Evolutionary conservation across 345 rosid species (phyloP).

Genomic region (Hypericum androsaemum): DNA sequence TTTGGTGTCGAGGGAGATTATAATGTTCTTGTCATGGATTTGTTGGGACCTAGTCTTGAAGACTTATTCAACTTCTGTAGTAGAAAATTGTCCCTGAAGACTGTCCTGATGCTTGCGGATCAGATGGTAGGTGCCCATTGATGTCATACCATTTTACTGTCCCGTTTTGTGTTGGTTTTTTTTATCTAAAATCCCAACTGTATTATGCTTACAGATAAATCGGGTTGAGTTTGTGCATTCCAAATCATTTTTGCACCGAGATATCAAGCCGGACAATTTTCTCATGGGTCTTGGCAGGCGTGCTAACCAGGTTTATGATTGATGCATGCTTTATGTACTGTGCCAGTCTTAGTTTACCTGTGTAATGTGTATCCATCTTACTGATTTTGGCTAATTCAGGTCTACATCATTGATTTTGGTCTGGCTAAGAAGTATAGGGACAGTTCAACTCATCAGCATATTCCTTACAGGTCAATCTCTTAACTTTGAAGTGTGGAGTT

Average conservation of each 20-base stretch:
- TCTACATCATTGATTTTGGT: slow-evolving; percentile 79
- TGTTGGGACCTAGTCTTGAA: slow-evolving; percentile 90
- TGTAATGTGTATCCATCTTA: slow-evolving; percentile 1
- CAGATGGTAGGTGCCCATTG: slow-evolving; percentile 50
- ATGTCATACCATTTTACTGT: background rate
- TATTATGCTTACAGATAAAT: slow-evolving; percentile 40
- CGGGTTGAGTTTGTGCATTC: slow-evolving; percentile 81
- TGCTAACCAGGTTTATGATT: slow-evolving; percentile 56
- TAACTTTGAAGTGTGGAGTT: too few species aligned
- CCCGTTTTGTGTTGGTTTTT: background rate
- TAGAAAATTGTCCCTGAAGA: slow-evolving; percentile 75
- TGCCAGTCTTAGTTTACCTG: slow-evolving; percentile 3
- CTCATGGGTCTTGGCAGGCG: slow-evolving; percentile 90
- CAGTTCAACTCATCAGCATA: slow-evolving; percentile 72
- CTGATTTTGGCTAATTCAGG: slow-evolving; percentile 32
- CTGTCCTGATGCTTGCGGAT: slow-evolving; percentile 90
- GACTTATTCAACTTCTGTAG: slow-evolving; percentile 84
- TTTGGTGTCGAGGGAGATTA: slow-evolving; percentile 82
- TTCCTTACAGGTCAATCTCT: slow-evolving; percentile 57
- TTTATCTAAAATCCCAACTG: too few species aligned
- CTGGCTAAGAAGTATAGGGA: slow-evolving; percentile 86
- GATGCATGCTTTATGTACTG: slow-evolving; percentile 4
- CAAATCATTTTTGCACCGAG: slow-evolving; percentile 82
- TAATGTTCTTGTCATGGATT: slow-evolving; percentile 77
- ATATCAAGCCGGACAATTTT: slow-evolving; percentile 88